These are phyloP conservation scores for Cladosporium cucumerinum DNA, from an alignment of 2,329 filamentous ascomycete species.

Conservation along the genomic window DNA sequence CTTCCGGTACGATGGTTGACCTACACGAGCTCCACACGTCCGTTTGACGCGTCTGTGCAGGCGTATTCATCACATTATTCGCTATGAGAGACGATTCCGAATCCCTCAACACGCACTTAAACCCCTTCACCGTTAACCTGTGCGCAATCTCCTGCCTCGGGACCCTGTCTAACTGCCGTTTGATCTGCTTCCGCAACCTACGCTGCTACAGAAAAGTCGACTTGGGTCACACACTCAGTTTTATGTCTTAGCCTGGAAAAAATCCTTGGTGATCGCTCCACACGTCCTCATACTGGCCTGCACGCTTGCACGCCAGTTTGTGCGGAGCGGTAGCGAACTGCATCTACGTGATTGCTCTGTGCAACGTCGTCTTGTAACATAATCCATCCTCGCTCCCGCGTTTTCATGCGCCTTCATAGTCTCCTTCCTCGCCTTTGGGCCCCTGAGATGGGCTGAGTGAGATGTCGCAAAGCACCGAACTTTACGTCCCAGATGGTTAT, in stretches of 20 bases:
- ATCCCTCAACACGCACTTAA: slow-evolving; percentile 7
- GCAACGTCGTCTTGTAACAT: background rate
- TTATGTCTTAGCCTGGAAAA: slow-evolving; percentile 7
- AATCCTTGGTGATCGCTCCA: slow-evolving; percentile 13
- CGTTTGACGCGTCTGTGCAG: background rate
- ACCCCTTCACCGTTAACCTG: slow-evolving; percentile 4
- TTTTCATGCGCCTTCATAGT: slow-evolving; percentile 4
- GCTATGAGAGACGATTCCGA: background rate
- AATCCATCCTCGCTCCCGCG: background rate
- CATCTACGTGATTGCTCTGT: background rate
- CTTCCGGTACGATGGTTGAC: background rate
- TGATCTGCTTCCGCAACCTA: slow-evolving; percentile 8
- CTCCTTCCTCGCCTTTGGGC: slow-evolving; percentile 8
- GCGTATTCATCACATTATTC: background rate
- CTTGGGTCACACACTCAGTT: slow-evolving; percentile 11
- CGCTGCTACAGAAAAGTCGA: slow-evolving; percentile 3
- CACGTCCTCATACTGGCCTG: slow-evolving; percentile 1
- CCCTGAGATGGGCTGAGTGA: slow-evolving; percentile 3
- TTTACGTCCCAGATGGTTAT: slow-evolving; percentile 22
- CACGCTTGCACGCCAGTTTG: background rate
- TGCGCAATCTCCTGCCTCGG: slow-evolving; percentile 3
- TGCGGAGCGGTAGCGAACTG: background rate
- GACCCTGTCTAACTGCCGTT: background rate
- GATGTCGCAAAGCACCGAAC: slow-evolving; percentile 15
- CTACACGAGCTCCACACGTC: background rate